Percentiles rank a stretch among this genome's conserved stretches.
Evolutionary conservation across 1,284 basidiomycete genomes (phyloP).

Genomic region (Lignosus rhinocerotis): DNA sequence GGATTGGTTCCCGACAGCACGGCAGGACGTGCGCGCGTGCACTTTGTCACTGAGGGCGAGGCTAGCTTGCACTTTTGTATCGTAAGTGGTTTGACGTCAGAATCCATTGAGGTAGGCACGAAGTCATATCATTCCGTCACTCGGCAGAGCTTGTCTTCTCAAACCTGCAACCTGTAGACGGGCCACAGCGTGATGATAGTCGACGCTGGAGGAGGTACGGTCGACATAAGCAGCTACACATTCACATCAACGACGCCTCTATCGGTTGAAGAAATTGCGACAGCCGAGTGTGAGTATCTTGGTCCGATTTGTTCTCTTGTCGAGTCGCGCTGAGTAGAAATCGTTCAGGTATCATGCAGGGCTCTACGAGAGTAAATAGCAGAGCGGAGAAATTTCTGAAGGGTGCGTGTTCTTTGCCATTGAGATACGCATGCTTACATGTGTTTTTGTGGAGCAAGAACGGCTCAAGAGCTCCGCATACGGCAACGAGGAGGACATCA

Average conservation of each 20-base stretch:
- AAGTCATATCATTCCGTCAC: background rate
- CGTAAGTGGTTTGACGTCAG: slow-evolving; percentile 37
- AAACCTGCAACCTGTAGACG: slow-evolving; percentile 23
- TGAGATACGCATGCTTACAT: background rate
- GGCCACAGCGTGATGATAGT: slow-evolving; percentile 51
- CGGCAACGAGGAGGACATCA: slow-evolving; percentile 35
- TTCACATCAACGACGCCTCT: slow-evolving; percentile 28
- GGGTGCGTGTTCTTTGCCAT: slow-evolving; percentile 18
- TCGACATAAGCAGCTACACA: slow-evolving; percentile 52
- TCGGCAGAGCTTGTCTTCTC: background rate
- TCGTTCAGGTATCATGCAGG: slow-evolving; percentile 28
- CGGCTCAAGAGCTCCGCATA: slow-evolving; percentile 39
- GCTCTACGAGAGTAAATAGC: slow-evolving; percentile 28
- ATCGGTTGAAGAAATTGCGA: slow-evolving; percentile 15
- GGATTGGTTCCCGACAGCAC: slow-evolving; percentile 32
- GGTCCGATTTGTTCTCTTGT: background rate
- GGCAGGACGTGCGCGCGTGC: slow-evolving; percentile 37
- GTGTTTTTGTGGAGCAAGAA: slow-evolving; percentile 14
- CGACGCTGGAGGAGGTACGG: slow-evolving; percentile 58
- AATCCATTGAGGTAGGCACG: slow-evolving; percentile 31
- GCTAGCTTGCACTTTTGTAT: slow-evolving; percentile 52
- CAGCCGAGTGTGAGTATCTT: slow-evolving; percentile 10
- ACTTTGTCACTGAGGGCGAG: slow-evolving; percentile 52
- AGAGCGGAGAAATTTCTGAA: slow-evolving; percentile 35
- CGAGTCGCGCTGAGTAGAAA: background rate